Evolutionary conservation across 345 rosid species (phyloP), one percentile per base, ranked within the genome.

Genomic region (Microcos paniculata): DNA sequence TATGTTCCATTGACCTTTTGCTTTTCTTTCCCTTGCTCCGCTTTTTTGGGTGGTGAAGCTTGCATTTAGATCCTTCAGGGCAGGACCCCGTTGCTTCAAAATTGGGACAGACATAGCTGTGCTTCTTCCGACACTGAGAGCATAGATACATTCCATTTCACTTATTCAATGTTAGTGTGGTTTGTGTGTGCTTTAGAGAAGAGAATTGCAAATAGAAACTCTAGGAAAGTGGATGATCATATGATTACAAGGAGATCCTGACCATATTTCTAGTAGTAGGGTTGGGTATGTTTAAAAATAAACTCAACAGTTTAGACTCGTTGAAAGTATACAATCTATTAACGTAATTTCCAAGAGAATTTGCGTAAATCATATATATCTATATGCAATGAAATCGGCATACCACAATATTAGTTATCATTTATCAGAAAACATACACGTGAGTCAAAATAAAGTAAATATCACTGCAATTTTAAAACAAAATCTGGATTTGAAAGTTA

Each of bases 51-150:
- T 94, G 97, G 83, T 92, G 97, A 77, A 92, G 96, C 86, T 90
- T 92, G 92, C 98, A 92, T 78, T 91, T 91, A 59, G 91, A 82
- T 81, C 96, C 98, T 72, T 84, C 86, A 53, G 92, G 80, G 82
- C 98, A 94, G 57, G 85, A 86, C 70, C 98, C 96, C 23, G 87
- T 91, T 43, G 92, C 91, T 82, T 91, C 90, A 43, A 85, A 92
- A 52, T 62, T 71, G 23, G 98, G 97, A 87, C 98, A 94, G 71
- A 84, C 88, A 76, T 88, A 87, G 81, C 90, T 92, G 89, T 94
- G 98, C 92, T 91, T 94, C 92, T 90, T 94, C 87, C 84, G 89
- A 85, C 98, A 94, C 98, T 96, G 96, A 87, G 70, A 84, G 81
- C 88, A 91, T 73, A 85, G 73, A 80, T 72, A 74, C 14, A 78